Percentiles rank a stretch among this genome's conserved stretches.
phyloP scores from a whole-genome alignment of 2,329 filamentous ascomycete species.

The Fusarium protoensiforme region DNA sequence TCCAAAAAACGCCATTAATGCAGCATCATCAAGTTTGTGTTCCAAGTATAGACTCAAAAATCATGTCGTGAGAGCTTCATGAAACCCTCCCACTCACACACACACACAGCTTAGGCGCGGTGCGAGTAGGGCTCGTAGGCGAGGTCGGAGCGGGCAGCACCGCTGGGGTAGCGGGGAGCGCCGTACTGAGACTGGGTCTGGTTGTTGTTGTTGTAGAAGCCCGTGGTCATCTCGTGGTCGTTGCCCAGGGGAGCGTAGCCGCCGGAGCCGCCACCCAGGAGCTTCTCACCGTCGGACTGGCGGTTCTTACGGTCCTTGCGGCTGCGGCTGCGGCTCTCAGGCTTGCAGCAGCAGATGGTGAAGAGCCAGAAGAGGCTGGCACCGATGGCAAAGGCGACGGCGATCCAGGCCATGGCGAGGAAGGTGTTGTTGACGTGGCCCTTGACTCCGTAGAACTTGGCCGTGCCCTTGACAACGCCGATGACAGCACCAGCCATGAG shows the following conservation, averaged over 20 bases:
- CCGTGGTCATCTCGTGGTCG: slow-evolving; percentile 50
- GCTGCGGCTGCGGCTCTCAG: slow-evolving; percentile 46
- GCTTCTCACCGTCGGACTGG: slow-evolving; percentile 62
- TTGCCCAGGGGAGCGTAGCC: slow-evolving; percentile 52
- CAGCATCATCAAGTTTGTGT: slow-evolving; percentile 37
- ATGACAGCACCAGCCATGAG: slow-evolving; percentile 77
- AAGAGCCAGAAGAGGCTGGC: slow-evolving; percentile 91
- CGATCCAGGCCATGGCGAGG: slow-evolving; percentile 81
- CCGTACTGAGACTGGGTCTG: slow-evolving; percentile 45
- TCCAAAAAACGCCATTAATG: slow-evolving; percentile 42
- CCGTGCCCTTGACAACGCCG: slow-evolving; percentile 60
- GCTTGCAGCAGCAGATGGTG: slow-evolving; percentile 83
- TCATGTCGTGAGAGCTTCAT: slow-evolving; percentile 26
- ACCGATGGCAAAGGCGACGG: slow-evolving; percentile 78
- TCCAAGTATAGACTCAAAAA: slow-evolving; percentile 30
- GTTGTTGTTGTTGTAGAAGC: slow-evolving; percentile 53
- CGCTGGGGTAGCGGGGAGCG: slow-evolving; percentile 53
- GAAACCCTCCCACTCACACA: not conserved
- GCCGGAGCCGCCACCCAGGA: slow-evolving; percentile 54
- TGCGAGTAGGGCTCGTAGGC: slow-evolving; percentile 75
- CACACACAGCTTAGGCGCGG: slow-evolving; percentile 57
- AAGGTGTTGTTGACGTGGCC: slow-evolving; percentile 75
- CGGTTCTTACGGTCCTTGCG: slow-evolving; percentile 49
- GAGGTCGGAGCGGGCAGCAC: slow-evolving; percentile 59
- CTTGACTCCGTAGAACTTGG: slow-evolving; percentile 77